Evolutionary conservation across 306 rosid species (phyloP).

Genomic region (Arachis hypogaea): DNA sequence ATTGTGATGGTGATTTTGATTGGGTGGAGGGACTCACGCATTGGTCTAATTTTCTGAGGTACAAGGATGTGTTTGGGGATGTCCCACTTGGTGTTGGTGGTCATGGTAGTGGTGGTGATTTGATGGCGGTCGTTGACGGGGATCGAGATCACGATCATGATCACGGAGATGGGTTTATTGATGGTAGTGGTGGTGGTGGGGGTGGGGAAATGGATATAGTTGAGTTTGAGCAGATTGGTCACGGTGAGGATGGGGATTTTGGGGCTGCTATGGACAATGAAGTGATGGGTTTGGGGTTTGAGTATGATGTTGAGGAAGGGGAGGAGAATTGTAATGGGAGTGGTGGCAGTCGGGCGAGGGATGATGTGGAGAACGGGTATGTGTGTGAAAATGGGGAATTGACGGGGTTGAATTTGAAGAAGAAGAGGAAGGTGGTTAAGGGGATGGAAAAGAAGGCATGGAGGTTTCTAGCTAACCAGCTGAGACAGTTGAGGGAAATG

Average conservation of each 20-base stretch:
- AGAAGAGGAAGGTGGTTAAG: slow-evolving; percentile 62
- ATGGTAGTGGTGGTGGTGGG: slow-evolving; percentile 45
- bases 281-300: slow-evolving; percentile 84
- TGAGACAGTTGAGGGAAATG: slow-evolving; percentile 72
- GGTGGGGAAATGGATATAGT: slow-evolving; percentile 71
- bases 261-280: slow-evolving; percentile 77
- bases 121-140: slow-evolving; percentile 47
- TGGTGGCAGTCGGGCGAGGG: slow-evolving; percentile 54
- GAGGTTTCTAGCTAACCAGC: slow-evolving; percentile 69
- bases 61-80: slow-evolving; percentile 95
- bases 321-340: slow-evolving; percentile 73
- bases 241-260: slow-evolving; percentile 68
- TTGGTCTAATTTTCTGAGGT: slow-evolving; percentile 95
- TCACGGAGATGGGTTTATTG: slow-evolving; percentile 63
- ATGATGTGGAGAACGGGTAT: slow-evolving; percentile 72
- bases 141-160: slow-evolving; percentile 44
- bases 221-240: slow-evolving; percentile 79
- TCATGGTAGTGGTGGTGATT: slow-evolving; percentile 56
- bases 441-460: slow-evolving; percentile 77
- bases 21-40: slow-evolving; percentile 87
- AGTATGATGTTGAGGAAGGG: slow-evolving; percentile 74
- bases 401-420: slow-evolving; percentile 63
- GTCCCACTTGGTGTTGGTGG: slow-evolving; percentile 52
- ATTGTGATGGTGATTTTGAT: slow-evolving; percentile 76
- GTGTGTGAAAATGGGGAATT: slow-evolving; percentile 73